Evolutionary conservation across 257 asterid species (phyloP), one percentile per base, ranked within the genome.

Genomic region (Oldenlandia corymbosa): DNA sequence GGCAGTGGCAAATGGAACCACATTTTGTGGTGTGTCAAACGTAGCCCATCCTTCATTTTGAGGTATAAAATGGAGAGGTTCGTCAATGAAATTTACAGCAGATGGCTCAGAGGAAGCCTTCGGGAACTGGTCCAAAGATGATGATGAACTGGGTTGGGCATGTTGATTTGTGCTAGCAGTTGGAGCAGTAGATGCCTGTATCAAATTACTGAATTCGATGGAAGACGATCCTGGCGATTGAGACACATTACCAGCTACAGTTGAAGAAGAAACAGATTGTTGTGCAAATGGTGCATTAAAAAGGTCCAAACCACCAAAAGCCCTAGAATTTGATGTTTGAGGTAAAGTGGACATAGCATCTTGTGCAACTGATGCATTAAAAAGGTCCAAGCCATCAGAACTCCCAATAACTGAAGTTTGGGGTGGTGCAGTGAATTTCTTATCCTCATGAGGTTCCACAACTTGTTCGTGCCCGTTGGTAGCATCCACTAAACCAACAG

Each of bases 11-110:
- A 54, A 10, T 57, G 90, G 77, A 61, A 48, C 78, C 65, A 60
- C 17, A 14, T 73, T 80, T 68, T 72, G 79, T 66, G 83, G 80
- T 37, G 66, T 53, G 62, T 80, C 85, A 77, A 80, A 80, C 62
- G 77, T 80, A 42, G 85, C 85, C 85, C 83, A 77, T 55, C 85
- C 79, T 75, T 63, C 83, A 71, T 77, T 77, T 67, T 68, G 65
- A n/a, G 71, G 68, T 26, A 62, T 59, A 28, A 18, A 60, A 21
- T 58, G 59, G 45, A 68, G 47, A 30, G 68, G 56, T 31, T 58
- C 66, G 58, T 59, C 72, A 75, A 49, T 41, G 48, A 67, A 49
- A 60, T 67, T 66, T 65, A 80, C 77, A 68, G 76, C 72, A 17
- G 80, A 64, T 54, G 67, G 79, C 71, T 69, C 79, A 71, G 71